Evolutionary conservation across 2,329 filamentous ascomycete genomes (phyloP), one percentile per base, ranked within the genome.

Genomic region (Hypoxylon sp.): DNA sequence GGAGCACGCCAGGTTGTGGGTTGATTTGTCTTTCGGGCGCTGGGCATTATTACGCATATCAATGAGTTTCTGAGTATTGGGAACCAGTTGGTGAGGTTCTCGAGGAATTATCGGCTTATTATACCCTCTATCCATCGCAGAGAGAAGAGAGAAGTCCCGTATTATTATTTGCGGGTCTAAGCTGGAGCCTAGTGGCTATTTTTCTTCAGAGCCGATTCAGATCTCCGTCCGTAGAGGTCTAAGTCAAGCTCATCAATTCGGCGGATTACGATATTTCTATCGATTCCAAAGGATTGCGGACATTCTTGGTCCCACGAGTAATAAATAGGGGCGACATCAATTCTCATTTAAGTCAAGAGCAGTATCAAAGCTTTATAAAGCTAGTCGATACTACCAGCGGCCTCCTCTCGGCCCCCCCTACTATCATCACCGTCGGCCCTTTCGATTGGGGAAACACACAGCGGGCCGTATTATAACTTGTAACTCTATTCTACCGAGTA

Each of bases 1-100:
- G 96, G 96, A 14, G 94, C 96, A 10, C 87, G 96, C 77, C 90
- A 93, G 70, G 87, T 95, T 62, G 91, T 95, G 76, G 90, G 88
- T 74, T 92, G 83, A 82, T 65, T 38, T 52, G 28, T 19, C 19
- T 43, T 43, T 59, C 7, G 50, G 23, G 46, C 41, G 49, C 28
- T 50, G 52, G 65, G 65, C 55, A 68, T 69, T 30, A 59, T 67
- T 65, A 67, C 55, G 65, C 63, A 70, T 65, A 72, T 71, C 45
- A 62, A 67, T 66, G 62, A 67, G 61, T 62, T 69, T 57, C 45
- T 52, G 55, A 53, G 46, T 60, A 60, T 58, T 53, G 50, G 52
- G 50, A 60, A 41, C 30, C 23, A n/a, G 49, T 36, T 38, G 23
- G 46, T 17, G 30, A 49, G 50, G 49, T 21, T 56, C 56, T 46